Evolutionary conservation across 805 yeast species (phyloP).

Genomic region (Scheffersomyces amazonensis): DNA sequence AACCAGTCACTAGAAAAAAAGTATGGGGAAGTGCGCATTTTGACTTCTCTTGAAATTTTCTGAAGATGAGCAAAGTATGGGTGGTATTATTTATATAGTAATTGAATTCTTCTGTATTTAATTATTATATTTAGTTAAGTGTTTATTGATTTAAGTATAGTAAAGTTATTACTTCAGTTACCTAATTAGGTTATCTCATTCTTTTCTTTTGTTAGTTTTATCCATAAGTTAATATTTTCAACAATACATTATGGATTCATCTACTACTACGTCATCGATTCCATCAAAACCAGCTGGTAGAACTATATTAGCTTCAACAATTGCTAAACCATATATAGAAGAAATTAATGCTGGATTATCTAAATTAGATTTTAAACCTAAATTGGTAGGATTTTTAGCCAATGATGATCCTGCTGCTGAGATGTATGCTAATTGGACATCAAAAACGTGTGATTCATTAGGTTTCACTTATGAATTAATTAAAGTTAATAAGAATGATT

Average conservation of each 20-base stretch:
- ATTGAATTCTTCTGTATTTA: too few species aligned
- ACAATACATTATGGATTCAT: neutral
- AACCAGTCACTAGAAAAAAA: too few species aligned
- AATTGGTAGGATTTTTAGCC: slow-evolving; percentile 86
- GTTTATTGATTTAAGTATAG: too few species aligned
- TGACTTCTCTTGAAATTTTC: neutral
- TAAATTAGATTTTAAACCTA: slow-evolving; percentile 57
- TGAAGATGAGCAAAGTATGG: too few species aligned
- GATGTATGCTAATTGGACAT: slow-evolving; percentile 96
- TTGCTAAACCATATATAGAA: slow-evolving; percentile 76
- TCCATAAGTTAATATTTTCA: neutral
- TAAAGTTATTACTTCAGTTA: too few species aligned
- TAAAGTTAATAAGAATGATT: slow-evolving; percentile 70
- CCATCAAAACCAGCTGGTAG: slow-evolving; percentile 54
- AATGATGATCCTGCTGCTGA: slow-evolving; percentile 93
- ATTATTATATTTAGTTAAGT: too few species aligned
- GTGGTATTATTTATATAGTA: too few species aligned
- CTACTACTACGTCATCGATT: neutral
- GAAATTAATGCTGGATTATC: slow-evolving; percentile 65
- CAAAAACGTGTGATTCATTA: slow-evolving; percentile 78
- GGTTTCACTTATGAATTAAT: slow-evolving; percentile 85
- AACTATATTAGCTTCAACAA: slow-evolving; percentile 81
- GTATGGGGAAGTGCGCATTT: neutral
- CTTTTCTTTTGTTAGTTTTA: too few species aligned
- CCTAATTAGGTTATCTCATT: too few species aligned